Evolutionary conservation across 2,329 filamentous ascomycete genomes (phyloP).

Genomic region (Pestalotiopsis sp.): DNA sequence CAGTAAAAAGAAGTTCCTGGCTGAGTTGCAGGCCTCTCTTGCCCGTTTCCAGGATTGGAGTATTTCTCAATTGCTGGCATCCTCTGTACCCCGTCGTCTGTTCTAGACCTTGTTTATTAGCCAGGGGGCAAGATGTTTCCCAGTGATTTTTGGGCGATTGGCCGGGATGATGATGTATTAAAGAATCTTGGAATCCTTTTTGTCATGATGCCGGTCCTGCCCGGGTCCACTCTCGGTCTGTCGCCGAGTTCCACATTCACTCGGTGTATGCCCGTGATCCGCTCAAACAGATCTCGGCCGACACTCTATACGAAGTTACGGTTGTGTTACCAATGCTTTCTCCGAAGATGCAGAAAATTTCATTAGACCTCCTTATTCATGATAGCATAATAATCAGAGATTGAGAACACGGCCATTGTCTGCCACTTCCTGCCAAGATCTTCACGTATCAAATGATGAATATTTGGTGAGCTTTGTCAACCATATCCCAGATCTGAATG

Average conservation of each 20-base stretch:
- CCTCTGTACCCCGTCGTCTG: background rate
- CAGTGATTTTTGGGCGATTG: background rate
- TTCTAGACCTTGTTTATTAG: background rate
- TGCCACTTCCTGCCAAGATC: background rate
- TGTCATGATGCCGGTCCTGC: background rate
- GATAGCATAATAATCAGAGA: no score
- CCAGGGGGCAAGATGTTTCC: background rate
- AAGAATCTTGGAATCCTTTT: background rate
- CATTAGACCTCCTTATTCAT: no score
- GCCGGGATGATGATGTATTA: background rate
- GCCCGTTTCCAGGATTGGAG: no score
- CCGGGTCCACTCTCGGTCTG: background rate
- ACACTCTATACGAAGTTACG: background rate
- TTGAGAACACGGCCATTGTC: background rate
- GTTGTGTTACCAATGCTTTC: background rate
- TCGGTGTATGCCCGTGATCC: background rate
- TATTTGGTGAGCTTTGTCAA: no score
- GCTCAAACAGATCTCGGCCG: background rate
- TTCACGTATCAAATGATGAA: no score
- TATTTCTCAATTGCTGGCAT: no score
- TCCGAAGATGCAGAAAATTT: background rate
- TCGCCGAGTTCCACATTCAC: background rate
- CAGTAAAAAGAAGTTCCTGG: no score
- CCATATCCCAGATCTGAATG: no score
- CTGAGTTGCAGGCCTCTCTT: no score